Percentiles rank a stretch among this genome's conserved stretches.
Conservation (phyloP, 2,329 filamentous ascomycete genomes). For the Sporothrix dimorphospora region DNA sequence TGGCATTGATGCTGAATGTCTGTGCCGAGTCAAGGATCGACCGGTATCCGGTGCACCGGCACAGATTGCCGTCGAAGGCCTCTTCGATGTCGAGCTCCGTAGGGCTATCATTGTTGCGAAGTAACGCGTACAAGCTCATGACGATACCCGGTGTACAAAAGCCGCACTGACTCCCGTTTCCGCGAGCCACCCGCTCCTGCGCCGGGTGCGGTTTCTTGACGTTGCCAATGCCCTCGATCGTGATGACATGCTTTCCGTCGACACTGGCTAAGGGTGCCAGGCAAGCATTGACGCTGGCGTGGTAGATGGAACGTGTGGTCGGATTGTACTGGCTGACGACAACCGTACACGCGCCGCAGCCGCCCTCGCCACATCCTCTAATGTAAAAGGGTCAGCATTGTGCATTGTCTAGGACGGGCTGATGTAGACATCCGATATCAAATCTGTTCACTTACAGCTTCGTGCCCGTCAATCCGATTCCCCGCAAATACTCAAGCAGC, state of each 20-base stretch:
- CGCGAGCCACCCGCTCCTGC: conserved; percentile 87
- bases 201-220: conserved; percentile 83
- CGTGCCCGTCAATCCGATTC: conserved; percentile 90
- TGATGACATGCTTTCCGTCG: conserved; percentile 98
- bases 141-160: conserved; percentile 98
- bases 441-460: conserved; percentile 64
- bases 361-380: conserved; percentile 89
- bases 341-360: conserved; percentile 94
- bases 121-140: conserved; percentile 92
- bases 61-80: conserved; percentile 95
- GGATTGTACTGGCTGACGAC: conserved; percentile 93
- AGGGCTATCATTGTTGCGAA: conserved; percentile 80
- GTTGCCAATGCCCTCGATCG: conserved; percentile 92
- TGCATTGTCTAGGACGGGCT: neutral
- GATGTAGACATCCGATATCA: neutral
- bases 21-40: conserved; percentile 94
- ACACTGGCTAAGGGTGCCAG: conserved; percentile 89
- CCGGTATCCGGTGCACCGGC: conserved; percentile 91
- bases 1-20: conserved; percentile 69
- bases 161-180: conserved; percentile 84
- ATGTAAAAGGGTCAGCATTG: neutral
- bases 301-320: conserved; percentile 89
- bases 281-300: conserved; percentile 96
- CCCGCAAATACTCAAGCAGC: conserved; percentile 87
- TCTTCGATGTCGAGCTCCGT: conserved; percentile 87